Evolutionary conservation across 306 rosid genomes (phyloP).

Genomic region (Vigna trinervia): DNA sequence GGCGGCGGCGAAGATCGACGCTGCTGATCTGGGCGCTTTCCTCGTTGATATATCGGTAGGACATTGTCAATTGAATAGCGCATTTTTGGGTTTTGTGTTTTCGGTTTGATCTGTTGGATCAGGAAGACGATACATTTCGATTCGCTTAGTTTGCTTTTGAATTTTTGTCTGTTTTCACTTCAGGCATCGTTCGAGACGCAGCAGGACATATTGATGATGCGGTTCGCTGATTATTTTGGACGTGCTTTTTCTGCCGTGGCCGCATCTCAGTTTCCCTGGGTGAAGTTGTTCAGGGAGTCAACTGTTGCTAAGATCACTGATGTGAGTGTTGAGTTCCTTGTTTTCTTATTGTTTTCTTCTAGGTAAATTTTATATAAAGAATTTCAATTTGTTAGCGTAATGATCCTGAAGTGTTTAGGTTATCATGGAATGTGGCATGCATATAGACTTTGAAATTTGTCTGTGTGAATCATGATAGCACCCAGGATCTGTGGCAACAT

Average conservation of each 20-base stretch:
- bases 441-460: slow-evolving; percentile 1
- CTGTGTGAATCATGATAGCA: background rate
- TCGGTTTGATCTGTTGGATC: slow-evolving; percentile 48
- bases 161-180: slow-evolving; percentile 10
- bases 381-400: background rate
- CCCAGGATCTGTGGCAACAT: background rate
- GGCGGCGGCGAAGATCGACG: slow-evolving; percentile 87
- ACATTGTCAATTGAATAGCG: slow-evolving; percentile 36
- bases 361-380: background rate
- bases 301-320: slow-evolving; percentile 78
- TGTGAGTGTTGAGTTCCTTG: slow-evolving; percentile 63
- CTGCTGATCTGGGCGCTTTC: slow-evolving; percentile 63
- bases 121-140: background rate
- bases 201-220: slow-evolving; percentile 81
- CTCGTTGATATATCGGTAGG: slow-evolving; percentile 73
- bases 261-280: slow-evolving; percentile 94
- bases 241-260: slow-evolving; percentile 81
- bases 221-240: slow-evolving; percentile 87
- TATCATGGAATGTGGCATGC: background rate
- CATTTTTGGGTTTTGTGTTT: slow-evolving; percentile 47
- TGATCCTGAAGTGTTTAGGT: background rate
- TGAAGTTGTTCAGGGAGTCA: slow-evolving; percentile 81
- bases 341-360: background rate
- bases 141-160: background rate
- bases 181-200: slow-evolving; percentile 70